A percentile compares a stretch with the other conserved stretches of the same genome.
phyloP scores from a whole-genome alignment of 805 yeast genomes.

The Blastobotrys chiropterorum region DNA sequence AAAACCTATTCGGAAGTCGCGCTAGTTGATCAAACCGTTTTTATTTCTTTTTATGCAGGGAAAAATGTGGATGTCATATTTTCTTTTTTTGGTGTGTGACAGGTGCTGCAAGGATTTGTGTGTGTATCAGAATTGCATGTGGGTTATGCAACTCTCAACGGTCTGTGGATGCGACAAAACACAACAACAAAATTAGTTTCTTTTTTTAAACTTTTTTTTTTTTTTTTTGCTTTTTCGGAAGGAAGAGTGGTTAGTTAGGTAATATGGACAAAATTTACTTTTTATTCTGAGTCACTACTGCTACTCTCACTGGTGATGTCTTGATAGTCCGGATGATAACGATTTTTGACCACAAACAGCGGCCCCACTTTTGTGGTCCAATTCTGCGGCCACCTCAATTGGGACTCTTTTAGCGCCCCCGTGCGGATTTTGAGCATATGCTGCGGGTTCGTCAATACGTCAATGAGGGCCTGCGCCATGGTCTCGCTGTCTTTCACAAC shows the following conservation, averaged over 20 bases:
- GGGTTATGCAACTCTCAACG: too few relatives aligned
- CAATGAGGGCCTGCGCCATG: conserved; percentile 39
- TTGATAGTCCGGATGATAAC: not conserved
- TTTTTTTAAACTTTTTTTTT: too few relatives aligned
- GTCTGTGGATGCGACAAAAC: too few relatives aligned
- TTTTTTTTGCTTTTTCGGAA: not conserved
- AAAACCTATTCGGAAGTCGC: not conserved
- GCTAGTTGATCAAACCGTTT: not conserved
- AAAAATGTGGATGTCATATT: too few relatives aligned
- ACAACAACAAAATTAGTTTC: too few relatives aligned
- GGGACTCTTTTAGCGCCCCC: conserved; percentile 74
- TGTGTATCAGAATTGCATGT: too few relatives aligned
- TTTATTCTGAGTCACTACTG: not conserved
- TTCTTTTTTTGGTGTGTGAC: too few relatives aligned
- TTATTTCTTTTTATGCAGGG: too few relatives aligned
- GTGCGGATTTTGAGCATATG: conserved; percentile 38
- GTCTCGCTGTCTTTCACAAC: conserved; percentile 40
- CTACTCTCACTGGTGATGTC: not conserved
- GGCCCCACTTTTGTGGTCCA: conserved; percentile 56
- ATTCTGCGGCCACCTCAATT: conserved; percentile 63
- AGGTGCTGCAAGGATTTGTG: too few relatives aligned
- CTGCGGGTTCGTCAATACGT: conserved; percentile 27
- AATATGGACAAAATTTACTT: not conserved
- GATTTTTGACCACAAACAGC: conserved; percentile 25
- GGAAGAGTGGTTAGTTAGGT: not conserved